Evolutionary conservation across 2,329 filamentous ascomycete genomes (phyloP).

Genomic region (Fusarium fujikuroi): DNA sequence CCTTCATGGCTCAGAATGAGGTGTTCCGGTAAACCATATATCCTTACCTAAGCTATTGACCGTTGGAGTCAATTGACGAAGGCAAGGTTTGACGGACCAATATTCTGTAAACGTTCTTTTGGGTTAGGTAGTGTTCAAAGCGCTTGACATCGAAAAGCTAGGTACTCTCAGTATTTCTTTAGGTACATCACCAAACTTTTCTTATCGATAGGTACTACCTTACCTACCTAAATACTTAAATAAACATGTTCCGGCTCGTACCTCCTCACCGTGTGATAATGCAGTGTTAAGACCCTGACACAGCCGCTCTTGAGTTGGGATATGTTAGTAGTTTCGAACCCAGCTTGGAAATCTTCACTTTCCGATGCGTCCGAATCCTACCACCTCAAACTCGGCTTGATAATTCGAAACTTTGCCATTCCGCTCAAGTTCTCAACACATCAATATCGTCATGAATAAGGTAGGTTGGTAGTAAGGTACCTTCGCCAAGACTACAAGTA

Average conservation of each 20-base stretch:
- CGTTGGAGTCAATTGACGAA: background rate
- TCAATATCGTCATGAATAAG: slow-evolving; percentile 4
- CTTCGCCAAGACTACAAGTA: slow-evolving; percentile 31
- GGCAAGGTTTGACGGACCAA: background rate
- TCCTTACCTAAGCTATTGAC: background rate
- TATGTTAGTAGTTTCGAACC: background rate
- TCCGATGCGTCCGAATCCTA: slow-evolving; percentile 29
- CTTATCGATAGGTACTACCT: background rate
- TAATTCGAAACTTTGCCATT: background rate
- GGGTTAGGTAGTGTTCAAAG: background rate
- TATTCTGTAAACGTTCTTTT: background rate
- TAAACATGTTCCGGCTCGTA: background rate
- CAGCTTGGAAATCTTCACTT: background rate
- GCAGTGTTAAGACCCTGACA: background rate
- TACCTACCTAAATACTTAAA: background rate
- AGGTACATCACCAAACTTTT: background rate
- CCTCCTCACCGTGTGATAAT: background rate
- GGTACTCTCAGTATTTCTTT: background rate
- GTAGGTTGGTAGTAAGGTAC: background rate
- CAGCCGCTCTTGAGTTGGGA: background rate
- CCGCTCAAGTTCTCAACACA: background rate
- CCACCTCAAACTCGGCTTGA: background rate
- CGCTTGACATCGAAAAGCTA: background rate
- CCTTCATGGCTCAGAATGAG: background rate
- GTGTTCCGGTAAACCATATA: background rate